These are phyloP conservation scores for Aspergillus phoenicis DNA, from an alignment of 2,329 filamentous ascomycete genomes.

Conservation along the genomic window DNA sequence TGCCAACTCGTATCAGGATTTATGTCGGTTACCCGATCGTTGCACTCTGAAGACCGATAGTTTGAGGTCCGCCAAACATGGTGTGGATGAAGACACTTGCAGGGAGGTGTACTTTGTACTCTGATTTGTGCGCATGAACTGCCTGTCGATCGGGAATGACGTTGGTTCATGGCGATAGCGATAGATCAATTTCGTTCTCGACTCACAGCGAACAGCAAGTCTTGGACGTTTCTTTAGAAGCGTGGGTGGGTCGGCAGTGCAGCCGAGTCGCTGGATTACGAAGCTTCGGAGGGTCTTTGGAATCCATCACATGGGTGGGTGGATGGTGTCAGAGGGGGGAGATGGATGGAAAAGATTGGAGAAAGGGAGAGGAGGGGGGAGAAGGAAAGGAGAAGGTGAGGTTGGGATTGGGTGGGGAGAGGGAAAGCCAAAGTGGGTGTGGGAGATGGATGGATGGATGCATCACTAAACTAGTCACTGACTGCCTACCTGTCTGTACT, in stretches of 20 bases:
- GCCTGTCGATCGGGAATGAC: not conserved
- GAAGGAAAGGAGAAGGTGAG: not conserved
- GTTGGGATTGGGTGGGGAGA: not conserved
- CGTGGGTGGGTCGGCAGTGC: slow-evolving; percentile 8
- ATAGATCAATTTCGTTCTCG: slow-evolving; percentile 1
- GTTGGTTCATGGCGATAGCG: not conserved
- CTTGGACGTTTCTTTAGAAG: not conserved
- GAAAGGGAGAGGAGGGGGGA: not conserved
- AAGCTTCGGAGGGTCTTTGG: slow-evolving; percentile 10
- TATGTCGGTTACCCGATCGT: slow-evolving; percentile 14
- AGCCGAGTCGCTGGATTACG: slow-evolving; percentile 13
- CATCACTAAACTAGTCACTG: not conserved
- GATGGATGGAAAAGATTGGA: not conserved
- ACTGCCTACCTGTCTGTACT: no score
- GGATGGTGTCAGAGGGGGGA: not conserved
- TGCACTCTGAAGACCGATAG: not conserved
- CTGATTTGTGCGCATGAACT: not conserved
- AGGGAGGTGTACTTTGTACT: not conserved
- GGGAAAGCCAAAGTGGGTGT: no score
- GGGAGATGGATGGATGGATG: not conserved
- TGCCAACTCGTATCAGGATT: not conserved
- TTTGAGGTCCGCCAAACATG: not conserved
- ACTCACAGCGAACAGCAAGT: not conserved
- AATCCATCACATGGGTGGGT: slow-evolving; percentile 14
- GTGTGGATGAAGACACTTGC: not conserved